Evolutionary conservation across 2,329 filamentous ascomycete genomes (phyloP), one percentile per base, ranked within the genome.

Genomic region (Alternaria triticimaculans): DNA sequence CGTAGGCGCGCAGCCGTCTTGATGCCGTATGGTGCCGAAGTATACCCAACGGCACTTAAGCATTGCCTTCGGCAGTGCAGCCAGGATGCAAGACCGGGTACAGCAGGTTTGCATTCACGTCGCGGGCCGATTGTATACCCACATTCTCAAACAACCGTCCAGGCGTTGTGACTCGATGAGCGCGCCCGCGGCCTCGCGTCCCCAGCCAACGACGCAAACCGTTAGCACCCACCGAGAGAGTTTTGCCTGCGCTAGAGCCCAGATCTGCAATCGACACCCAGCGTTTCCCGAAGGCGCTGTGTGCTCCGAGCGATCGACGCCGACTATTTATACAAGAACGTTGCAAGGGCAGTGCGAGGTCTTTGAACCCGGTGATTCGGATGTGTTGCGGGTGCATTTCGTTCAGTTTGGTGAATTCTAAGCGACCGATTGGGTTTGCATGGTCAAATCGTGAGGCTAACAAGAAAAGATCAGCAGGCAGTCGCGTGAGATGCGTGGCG

Each of bases 221-320:
- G 55, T 60, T 63, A 55, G 60, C 26, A 63, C 53, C 18, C 58
- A 25, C 55, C 56, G 60, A 63, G 49, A 59, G 50, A 49, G 60
- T 63, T 63, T 63, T 50, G 60, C 33, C 41, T 26, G 55, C 60
- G 60, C 60, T 63, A 63, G 41, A 63, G 49, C 43, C 55, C 49
- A 45, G 49, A 46, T 49, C 49, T 63, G 60, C 55, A 59, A 55
- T 60, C 55, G 43, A 50, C 50, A 63, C 43, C 23, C 60, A 59
- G 49, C 28, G 44, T 60, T 63, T 46, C 60, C 60, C 50, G 48
- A 63, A 59, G 49, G 37, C 46, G 60, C 55, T 49, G 20, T 33
- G 49, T 55, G 18, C 60, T 58, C 56, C 60, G 60, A 60, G 60
- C 37, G 60, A 63, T 63, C 60, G 60, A 43, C 56, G 48, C 33